A percentile compares a stretch with the other conserved stretches of the same genome.
These are phyloP conservation scores for Urtica urens DNA, from an alignment of 306 rosid species.

Conservation along the genomic window DNA sequence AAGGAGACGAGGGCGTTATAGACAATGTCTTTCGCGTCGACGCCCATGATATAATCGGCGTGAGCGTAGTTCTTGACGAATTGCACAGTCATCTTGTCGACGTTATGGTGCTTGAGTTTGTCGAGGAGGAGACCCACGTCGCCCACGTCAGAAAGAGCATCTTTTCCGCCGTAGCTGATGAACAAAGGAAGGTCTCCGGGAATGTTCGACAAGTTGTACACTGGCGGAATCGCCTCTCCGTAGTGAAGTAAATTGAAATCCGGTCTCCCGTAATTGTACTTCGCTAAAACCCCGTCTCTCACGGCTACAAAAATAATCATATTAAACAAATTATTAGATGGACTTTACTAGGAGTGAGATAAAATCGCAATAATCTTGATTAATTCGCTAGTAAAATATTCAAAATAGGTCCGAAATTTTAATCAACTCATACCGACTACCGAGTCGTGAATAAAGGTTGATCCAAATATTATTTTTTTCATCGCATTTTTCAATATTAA, in stretches of 20 bases:
- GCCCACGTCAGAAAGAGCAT: conserved; percentile 55
- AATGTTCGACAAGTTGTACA: conserved; percentile 69
- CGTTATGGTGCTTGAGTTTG: conserved; percentile 43
- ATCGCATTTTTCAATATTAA: too few species aligned
- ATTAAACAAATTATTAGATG: not conserved
- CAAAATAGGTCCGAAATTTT: too few species aligned
- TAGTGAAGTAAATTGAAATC: conserved; percentile 47
- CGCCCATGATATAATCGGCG: conserved; percentile 61
- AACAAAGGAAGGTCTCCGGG: conserved; percentile 63
- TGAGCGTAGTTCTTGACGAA: conserved; percentile 63
- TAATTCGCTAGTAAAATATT: too few species aligned
- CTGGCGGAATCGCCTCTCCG: conserved; percentile 46
- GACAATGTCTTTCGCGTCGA: conserved; percentile 59
- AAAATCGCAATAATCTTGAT: too few species aligned
- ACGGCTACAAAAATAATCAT: conserved; percentile 25
- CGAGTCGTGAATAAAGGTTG: too few species aligned
- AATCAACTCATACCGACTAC: too few species aligned
- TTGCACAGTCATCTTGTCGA: conserved; percentile 42
- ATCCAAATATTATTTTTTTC: too few species aligned
- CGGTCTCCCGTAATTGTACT: conserved; percentile 40
- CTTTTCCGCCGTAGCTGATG: conserved; percentile 76
- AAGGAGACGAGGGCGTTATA: conserved; percentile 43
- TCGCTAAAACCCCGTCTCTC: conserved; percentile 44
- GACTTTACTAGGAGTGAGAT: not conserved
- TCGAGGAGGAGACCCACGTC: conserved; percentile 61